Percentiles rank a stretch among this genome's conserved stretches.
Conservation (phyloP, 2,329 filamentous ascomycete genomes). For the Raffaelea albimanens region DNA sequence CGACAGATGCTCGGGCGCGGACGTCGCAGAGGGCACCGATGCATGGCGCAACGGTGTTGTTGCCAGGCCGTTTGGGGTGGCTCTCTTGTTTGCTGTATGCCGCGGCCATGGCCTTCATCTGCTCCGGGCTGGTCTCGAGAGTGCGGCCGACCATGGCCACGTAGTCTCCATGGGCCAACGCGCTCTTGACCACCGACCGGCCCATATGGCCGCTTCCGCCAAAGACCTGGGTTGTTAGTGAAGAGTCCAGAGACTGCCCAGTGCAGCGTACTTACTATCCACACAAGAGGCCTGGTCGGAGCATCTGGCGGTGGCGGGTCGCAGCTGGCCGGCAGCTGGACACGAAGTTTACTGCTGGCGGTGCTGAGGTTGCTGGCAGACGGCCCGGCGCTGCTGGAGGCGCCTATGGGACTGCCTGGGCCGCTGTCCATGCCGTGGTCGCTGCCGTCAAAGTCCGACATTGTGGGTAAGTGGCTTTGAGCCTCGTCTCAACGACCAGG, state of each 20-base stretch:
- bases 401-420: background rate
- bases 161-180: slow-evolving; percentile 69
- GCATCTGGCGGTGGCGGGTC: slow-evolving; percentile 69
- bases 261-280: slow-evolving; percentile 57
- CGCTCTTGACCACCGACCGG: slow-evolving; percentile 75
- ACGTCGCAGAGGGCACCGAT: slow-evolving; percentile 85
- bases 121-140: slow-evolving; percentile 62
- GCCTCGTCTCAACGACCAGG: too few species aligned
- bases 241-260: slow-evolving; percentile 4
- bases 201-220: slow-evolving; percentile 97
- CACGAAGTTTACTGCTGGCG: slow-evolving; percentile 24
- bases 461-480: too few species aligned
- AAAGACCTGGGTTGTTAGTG: slow-evolving; percentile 54
- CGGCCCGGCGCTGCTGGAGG: background rate
- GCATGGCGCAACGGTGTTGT: slow-evolving; percentile 29
- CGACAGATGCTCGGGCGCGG: slow-evolving; percentile 68
- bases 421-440: background rate
- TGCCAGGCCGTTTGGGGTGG: slow-evolving; percentile 47
- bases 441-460: background rate
- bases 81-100: slow-evolving; percentile 25
- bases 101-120: slow-evolving; percentile 60
- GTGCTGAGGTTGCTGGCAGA: background rate
- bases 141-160: slow-evolving; percentile 81
- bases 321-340: slow-evolving; percentile 71
- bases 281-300: slow-evolving; percentile 67